Base-by-base conservation (phyloP, 2,329 filamentous ascomycete species). In the Proliferodiscus dingleyae region DNA sequence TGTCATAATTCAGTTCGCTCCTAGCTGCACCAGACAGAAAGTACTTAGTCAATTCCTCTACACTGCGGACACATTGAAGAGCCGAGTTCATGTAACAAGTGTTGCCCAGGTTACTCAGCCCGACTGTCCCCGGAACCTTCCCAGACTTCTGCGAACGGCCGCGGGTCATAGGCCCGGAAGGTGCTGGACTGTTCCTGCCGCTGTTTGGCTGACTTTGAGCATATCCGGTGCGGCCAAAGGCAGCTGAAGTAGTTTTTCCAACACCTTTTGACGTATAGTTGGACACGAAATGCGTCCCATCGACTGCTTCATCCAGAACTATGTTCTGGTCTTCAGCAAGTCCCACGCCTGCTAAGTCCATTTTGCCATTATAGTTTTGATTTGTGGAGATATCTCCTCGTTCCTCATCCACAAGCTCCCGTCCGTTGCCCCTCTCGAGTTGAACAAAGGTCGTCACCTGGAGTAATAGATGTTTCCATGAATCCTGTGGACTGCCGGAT, bases 1-100 rank as follows among this genome's bases (percentile, higher is more conserved):
- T 98, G 50, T 80, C 77, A 37, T 78, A 74, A 65, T 98, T 98
- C 55, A 97, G 76, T 60, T 98, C 91, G 41, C 75, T 71, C 58
- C 85, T 80, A 67, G 87, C 89, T 51, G 83, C 77, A 48, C 82
- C 77, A 41, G 78, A 74, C 40, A 96, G 67, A 66, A 98, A 97
- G 66, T 95, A 98, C 60, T 89, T 83, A 4, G 89, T 91, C 53
- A 98, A 71, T 66, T 98, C 93, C 62, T 95, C 88, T 0, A 96
- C 89, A 57, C 88, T 94, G 41, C 91, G 83, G 41, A 98, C 80
- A 64, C 93, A 98, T 64, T 98, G 93, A 44, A 97, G 73, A 8
- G 93, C 93, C 18, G 91, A 95, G 66, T 97, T 97, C 90, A 97
- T 96, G 69, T 98, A 98, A 68, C 93, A 98, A 0, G 93, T 97